Base-by-base conservation (phyloP, 2,329 filamentous ascomycete genomes). In the Lasiodiplodia gonubiensis region DNA sequence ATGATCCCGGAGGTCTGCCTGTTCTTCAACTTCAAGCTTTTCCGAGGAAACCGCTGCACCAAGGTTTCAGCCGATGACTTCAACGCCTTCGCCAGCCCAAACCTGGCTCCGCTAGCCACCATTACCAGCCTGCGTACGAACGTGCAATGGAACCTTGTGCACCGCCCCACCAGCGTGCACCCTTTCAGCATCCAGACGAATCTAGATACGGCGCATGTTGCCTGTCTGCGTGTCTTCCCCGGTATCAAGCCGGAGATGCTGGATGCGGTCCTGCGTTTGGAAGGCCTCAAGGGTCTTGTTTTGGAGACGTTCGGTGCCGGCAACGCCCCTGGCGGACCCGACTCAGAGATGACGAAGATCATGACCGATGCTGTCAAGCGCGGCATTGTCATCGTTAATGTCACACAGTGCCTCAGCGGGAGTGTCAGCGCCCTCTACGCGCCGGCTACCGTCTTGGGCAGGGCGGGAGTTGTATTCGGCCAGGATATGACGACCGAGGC, bases 161-260 rank as follows among this genome's bases (percentile, higher is more conserved):
- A 91, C 57, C 86, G 92, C 18, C 91, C 92, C 7, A 93, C 88
- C 2, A 85, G 84, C 66, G 89, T 96, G 71, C 86, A 91, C 71
- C 88, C 89, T 68, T 94, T 97, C 80, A 84, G 84, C 69, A 87
- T 95, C 70, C 89, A 90, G 69, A 89, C 88, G 21, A 89, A 90
- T 72, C 86, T 95, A 46, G 91, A 95, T 77, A 97, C 92, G 12
- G 88, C 91, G n/a, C 91, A 96, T 77, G 93, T 97, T 49, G 93
- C 93, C 23, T 95, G 93, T 76, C 83, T 97, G 73, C 90, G 93
- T 67, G 91, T 97, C 70, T 97, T 97, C 79, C 94, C 94, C 0
- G 94, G 94, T 37, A 96, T 97, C 80, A 92, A 92, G 77, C 91
- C 93, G n/a, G 90, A 93, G 75, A 96, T 97, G 92, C 86, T 97